A percentile compares a stretch with the other conserved stretches of the same genome.
These are phyloP conservation scores for Solanum habrochaites DNA, from an alignment of 257 asterid genomes.

Conservation along the genomic window DNA sequence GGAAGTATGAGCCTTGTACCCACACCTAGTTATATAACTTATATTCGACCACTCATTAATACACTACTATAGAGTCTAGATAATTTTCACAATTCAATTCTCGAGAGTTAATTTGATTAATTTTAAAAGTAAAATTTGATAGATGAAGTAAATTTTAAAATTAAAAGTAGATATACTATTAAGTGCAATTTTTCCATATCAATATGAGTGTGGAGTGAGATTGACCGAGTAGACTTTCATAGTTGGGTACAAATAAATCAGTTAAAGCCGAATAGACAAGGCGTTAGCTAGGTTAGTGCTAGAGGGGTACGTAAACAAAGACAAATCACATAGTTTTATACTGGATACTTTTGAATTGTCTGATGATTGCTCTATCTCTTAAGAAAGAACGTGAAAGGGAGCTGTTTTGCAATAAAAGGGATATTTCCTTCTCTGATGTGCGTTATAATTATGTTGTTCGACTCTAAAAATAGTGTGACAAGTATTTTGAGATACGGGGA, in stretches of 20 bases:
- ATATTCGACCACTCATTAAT: background rate
- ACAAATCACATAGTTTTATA: background rate
- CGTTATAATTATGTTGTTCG: background rate
- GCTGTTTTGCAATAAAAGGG: background rate
- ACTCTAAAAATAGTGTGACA: background rate
- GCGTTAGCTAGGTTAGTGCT: background rate
- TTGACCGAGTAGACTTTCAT: background rate
- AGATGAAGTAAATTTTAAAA: background rate
- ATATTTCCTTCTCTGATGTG: background rate
- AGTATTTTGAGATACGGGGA: accelerated
- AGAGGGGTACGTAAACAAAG: background rate
- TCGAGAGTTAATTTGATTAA: background rate
- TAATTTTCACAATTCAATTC: background rate
- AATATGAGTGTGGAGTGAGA: background rate
- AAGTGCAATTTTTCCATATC: background rate
- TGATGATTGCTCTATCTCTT: background rate
- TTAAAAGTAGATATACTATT: background rate
- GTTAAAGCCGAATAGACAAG: background rate
- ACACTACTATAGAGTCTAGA: background rate
- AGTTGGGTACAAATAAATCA: too few species aligned
- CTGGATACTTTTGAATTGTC: accelerated
- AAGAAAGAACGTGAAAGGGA: background rate
- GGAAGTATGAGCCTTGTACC: background rate
- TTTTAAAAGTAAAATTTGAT: background rate
- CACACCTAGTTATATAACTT: background rate